Evolutionary conservation across 371 early-diverging fungal species (phyloP).

Genomic region (Smittium culicis): DNA sequence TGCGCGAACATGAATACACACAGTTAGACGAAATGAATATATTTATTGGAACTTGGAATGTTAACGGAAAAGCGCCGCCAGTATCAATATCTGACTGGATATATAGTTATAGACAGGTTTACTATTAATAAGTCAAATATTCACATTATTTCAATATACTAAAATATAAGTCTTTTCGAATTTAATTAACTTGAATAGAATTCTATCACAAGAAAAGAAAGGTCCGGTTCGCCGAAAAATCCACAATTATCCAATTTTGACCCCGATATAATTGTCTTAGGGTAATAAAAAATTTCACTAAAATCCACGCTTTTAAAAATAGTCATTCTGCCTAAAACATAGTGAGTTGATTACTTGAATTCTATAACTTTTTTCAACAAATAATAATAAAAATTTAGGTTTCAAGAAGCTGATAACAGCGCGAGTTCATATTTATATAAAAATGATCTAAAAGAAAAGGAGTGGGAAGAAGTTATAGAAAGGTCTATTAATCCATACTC

Average conservation of each 20-base stretch:
- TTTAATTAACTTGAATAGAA: too few relatives aligned
- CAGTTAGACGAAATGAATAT: constrained; percentile 26
- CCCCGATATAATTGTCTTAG: constrained; percentile 11
- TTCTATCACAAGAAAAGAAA: too few relatives aligned
- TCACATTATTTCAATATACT: too few relatives aligned
- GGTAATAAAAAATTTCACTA: constrained; percentile 7
- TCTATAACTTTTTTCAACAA: not conserved
- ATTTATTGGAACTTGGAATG: constrained; percentile 86
- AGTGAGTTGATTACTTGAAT: too few relatives aligned
- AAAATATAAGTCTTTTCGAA: too few relatives aligned
- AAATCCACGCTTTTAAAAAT: not conserved
- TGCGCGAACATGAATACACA: constrained; percentile 3
- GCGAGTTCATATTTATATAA: constrained; percentile 70
- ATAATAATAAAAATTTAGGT: constrained; percentile 45
- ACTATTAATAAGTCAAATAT: constrained; percentile 11
- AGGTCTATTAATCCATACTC: constrained; percentile 38
- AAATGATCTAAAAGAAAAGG: constrained; percentile 57
- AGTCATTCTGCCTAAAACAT: too few relatives aligned
- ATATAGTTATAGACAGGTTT: constrained; percentile 14
- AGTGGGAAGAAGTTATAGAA: constrained; percentile 65
- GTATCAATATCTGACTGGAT: constrained; percentile 54
- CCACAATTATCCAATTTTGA: too few relatives aligned
- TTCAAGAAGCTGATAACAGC: constrained; percentile 80
- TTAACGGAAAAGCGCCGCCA: constrained; percentile 57
- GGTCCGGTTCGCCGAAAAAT: too few relatives aligned